Percentiles rank a stretch among this genome's conserved stretches.
Evolutionary conservation across 768 basidiomycete genomes (phyloP).

Genomic region (Mrakia frigida): DNA sequence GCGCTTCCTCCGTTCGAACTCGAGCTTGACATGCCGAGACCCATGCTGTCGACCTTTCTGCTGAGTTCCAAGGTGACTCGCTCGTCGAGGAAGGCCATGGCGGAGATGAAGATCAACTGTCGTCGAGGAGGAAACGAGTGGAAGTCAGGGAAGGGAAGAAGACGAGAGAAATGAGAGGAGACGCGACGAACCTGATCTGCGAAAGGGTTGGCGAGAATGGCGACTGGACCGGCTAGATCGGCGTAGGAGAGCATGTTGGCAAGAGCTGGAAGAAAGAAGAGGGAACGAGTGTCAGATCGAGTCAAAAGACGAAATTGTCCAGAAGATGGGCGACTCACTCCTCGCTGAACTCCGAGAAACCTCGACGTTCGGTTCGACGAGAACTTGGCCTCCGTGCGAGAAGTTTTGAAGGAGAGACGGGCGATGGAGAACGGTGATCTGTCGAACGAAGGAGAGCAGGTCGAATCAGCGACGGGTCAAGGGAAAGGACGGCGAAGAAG

Average conservation of each 20-base stretch:
- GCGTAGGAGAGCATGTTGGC: constrained; percentile 32
- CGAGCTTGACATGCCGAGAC: background rate
- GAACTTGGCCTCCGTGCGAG: constrained; percentile 24
- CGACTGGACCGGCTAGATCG: constrained; percentile 20
- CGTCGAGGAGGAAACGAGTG: background rate
- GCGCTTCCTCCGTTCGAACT: background rate
- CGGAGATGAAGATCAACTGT: constrained; percentile 29
- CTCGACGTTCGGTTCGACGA: constrained; percentile 29
- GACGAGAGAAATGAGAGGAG: too few species aligned
- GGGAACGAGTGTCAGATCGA: background rate
- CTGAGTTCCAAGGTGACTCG: background rate
- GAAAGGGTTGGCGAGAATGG: constrained; percentile 29
- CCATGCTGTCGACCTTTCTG: background rate
- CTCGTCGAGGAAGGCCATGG: constrained; percentile 30
- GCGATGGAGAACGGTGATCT: constrained; percentile 27
- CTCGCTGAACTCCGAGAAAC: constrained; percentile 30
- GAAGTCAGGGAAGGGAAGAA: too few species aligned
- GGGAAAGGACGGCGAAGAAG: background rate
- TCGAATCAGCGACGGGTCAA: too few species aligned
- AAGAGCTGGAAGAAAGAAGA: background rate
- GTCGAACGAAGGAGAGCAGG: background rate
- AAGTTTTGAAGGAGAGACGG: constrained; percentile 30
- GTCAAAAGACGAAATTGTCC: too few species aligned
- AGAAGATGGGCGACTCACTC: constrained; percentile 5
- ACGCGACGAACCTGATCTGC: constrained; percentile 24